Percentiles rank a stretch among this genome's conserved stretches.
Evolutionary conservation across 1,284 basidiomycete species (phyloP).

Genomic region (Termitomyces sp.): DNA sequence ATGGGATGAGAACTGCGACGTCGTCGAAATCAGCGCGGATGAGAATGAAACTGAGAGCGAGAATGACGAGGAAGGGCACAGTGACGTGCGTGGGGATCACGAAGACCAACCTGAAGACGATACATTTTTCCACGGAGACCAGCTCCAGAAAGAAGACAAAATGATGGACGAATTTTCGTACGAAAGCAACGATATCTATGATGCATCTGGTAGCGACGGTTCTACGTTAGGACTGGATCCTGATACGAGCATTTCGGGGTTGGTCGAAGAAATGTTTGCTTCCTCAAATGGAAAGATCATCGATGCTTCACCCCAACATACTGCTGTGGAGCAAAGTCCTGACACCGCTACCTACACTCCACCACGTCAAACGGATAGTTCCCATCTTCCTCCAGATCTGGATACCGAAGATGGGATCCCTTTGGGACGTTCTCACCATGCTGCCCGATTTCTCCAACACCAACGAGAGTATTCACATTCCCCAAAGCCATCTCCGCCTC

Average conservation of each 20-base stretch:
- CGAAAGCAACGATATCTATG: conserved; percentile 33
- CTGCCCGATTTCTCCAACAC: conserved; percentile 41
- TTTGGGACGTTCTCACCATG: conserved; percentile 66
- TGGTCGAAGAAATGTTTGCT: conserved; percentile 58
- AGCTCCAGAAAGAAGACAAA: conserved; percentile 13
- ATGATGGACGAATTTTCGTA: conserved; percentile 29
- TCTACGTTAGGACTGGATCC: conserved; percentile 35
- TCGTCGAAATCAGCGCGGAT: conserved; percentile 78
- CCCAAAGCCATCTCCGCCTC: conserved; percentile 22
- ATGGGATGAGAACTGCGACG: conserved; percentile 82
- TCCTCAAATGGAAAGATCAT: conserved; percentile 21
- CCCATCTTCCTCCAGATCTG: conserved; percentile 38
- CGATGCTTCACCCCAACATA: conserved; percentile 8
- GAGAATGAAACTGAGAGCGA: conserved; percentile 46
- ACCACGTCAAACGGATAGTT: conserved; percentile 27
- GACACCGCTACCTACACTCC: conserved; percentile 24
- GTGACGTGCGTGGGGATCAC: conserved; percentile 24
- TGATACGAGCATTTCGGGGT: conserved; percentile 57
- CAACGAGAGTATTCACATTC: conserved; percentile 27
- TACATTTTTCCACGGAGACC: conserved; percentile 10
- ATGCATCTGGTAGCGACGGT: conserved; percentile 20
- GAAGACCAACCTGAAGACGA: conserved; percentile 17
- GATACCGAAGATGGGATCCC: conserved; percentile 65
- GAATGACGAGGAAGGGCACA: conserved; percentile 21
- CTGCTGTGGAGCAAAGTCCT: neutral